A percentile compares a stretch with the other conserved stretches of the same genome.
Evolutionary conservation across 2,329 filamentous ascomycete genomes (phyloP).

Genomic region (Hypoxylon sp.): DNA sequence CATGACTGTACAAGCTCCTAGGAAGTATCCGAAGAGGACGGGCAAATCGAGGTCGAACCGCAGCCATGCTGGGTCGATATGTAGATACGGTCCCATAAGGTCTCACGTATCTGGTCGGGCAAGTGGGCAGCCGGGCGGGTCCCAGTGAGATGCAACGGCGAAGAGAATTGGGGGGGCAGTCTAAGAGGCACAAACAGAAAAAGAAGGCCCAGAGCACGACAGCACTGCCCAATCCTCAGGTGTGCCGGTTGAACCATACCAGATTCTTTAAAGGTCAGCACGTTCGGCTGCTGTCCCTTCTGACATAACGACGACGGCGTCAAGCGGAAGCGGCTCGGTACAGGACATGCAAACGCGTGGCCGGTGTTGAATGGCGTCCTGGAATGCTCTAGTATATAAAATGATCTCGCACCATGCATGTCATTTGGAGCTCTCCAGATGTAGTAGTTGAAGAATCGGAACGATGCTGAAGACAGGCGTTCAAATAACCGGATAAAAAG

Average conservation of each 20-base stretch:
- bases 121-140: constrained; percentile 42
- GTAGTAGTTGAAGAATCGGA: constrained; percentile 8
- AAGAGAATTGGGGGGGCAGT: constrained; percentile 40
- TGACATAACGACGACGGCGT: constrained; percentile 39
- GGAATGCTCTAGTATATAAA: constrained; percentile 14
- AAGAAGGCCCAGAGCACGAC: constrained; percentile 43
- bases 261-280: constrained; percentile 34
- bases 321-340: constrained; percentile 46
- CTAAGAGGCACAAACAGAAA: constrained; percentile 45
- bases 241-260: constrained; percentile 25
- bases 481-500: constrained; percentile 11
- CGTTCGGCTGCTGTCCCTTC: constrained; percentile 45
- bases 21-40: constrained; percentile 20
- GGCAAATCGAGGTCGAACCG: constrained; percentile 32
- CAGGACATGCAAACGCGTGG: constrained; percentile 53
- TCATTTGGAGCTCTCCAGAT: constrained; percentile 11
- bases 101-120: constrained; percentile 42
- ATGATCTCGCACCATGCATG: constrained; percentile 25
- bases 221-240: constrained; percentile 38
- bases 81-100: constrained; percentile 39
- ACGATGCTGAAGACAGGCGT: constrained; percentile 10
- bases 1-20: constrained; percentile 36
- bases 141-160: constrained; percentile 43
- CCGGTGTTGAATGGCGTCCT: constrained; percentile 30
- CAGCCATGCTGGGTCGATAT: constrained; percentile 26